Evolutionary conservation across 495 filamentous ascomycete species (phyloP), one percentile per base, ranked within the genome.

Genomic region (Jackrogersella multiformis): DNA sequence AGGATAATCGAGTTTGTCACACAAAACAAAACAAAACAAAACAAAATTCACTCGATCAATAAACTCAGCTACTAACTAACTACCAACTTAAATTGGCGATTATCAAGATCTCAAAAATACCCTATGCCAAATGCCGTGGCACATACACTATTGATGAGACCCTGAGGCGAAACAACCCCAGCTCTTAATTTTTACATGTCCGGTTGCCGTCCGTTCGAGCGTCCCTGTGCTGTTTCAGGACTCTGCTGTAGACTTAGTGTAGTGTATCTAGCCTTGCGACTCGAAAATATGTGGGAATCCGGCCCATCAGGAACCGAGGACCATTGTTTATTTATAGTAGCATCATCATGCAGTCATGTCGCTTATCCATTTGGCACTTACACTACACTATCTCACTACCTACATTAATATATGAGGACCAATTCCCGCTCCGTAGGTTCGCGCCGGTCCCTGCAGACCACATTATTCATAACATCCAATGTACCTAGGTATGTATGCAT

Each of bases 141-240:
- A 39, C 20, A 13, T 15, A 2, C 35, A 38, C 18, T 26, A 26
- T 57, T 34, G 16, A 57, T 49, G 35, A 42, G 45, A 62, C 48
- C 39, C 20, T 62, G 59, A 21, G 49, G 59, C 49, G 59, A 53
- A 62, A 54, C 20, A 7, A 61, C 46, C 62, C 54, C 35, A 38
- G 38, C 18, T 13, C 45, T 58, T 57, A 66, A 21, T 12, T 44
- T 30, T n/a, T 36, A n/a, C 2, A n/a, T 35, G 30, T 36, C 30
- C 30, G 30, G 16, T 35, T 53, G 41, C 2, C 32, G 32, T 52
- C 38, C 41, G 23, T 49, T 41, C 39, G 24, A 58, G 21, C n/a
- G 53, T 46, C 15, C 52, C 39, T 39, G 54, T 38, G 5, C 20
- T 55, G 63, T 66, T 66, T 66, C 63, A 66, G 48, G 16, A 21